These are phyloP conservation scores for Lanmaoa rubissima DNA, from an alignment of 768 basidiomycete species.

Conservation along the genomic window DNA sequence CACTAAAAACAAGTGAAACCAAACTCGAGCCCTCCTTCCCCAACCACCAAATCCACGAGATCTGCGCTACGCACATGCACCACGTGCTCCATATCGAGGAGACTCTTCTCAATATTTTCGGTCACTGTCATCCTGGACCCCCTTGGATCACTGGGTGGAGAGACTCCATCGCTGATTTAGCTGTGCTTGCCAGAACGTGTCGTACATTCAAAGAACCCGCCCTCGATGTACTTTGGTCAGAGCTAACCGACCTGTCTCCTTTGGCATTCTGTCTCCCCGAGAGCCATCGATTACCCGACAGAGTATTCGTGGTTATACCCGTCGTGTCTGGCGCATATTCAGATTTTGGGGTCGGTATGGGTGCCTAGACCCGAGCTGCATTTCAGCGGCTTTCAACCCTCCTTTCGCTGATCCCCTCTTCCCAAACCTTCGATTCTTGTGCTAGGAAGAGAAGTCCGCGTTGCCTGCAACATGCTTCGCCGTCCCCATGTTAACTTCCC, in stretches of 20 bases:
- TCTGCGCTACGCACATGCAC: too few relatives aligned
- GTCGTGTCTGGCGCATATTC: neutral
- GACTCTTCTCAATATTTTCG: neutral
- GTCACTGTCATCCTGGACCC: too few relatives aligned
- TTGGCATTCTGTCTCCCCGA: neutral
- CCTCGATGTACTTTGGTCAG: slow-evolving; percentile 1
- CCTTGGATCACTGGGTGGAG: neutral
- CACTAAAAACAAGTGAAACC: too few relatives aligned
- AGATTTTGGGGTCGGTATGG: neutral
- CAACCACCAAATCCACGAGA: neutral
- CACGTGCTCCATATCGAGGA: slow-evolving; percentile 1
- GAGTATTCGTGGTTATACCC: neutral
- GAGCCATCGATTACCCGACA: neutral
- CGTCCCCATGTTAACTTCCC: neutral
- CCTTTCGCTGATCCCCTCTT: neutral
- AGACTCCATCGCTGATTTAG: neutral
- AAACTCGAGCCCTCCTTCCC: too few relatives aligned
- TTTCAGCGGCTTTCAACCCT: neutral
- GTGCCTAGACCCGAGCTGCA: neutral
- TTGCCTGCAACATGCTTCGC: slow-evolving; percentile 2
- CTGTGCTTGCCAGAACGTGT: neutral
- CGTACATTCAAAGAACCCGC: slow-evolving; percentile 3
- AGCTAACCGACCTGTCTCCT: neutral
- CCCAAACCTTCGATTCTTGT: slow-evolving; percentile 4
- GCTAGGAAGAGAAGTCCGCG: neutral